Evolutionary conservation across 2,329 filamentous ascomycete genomes (phyloP).

Genomic region (Colletotrichum gloeosporioides): DNA sequence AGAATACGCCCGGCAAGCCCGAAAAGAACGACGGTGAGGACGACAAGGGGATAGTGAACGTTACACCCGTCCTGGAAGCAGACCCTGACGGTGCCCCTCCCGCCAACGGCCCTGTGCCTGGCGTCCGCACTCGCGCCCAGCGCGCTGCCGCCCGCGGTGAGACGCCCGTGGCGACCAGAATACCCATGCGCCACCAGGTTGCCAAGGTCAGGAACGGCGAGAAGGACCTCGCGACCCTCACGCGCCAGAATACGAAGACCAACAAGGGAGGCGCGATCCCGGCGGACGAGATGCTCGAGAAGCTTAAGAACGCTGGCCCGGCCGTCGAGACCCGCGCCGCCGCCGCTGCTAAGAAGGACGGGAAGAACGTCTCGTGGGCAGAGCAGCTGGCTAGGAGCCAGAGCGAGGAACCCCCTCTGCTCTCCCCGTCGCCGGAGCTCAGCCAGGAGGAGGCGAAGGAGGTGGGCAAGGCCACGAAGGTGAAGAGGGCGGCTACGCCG

Average conservation of each 20-base stretch:
- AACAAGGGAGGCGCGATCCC: slow-evolving; percentile 45
- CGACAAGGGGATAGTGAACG: not conserved
- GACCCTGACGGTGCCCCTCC: not conserved
- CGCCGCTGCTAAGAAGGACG: not conserved
- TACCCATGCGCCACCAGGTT: slow-evolving; percentile 5
- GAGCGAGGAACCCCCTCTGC: not conserved
- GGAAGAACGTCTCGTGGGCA: slow-evolving; percentile 11
- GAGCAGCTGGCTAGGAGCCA: slow-evolving; percentile 12
- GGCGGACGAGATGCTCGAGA: slow-evolving; percentile 33
- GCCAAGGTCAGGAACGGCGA: slow-evolving; percentile 35
- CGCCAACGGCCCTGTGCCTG: not conserved
- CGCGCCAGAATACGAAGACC: slow-evolving; percentile 48
- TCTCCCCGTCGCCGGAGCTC: not conserved
- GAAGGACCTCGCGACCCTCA: slow-evolving; percentile 47
- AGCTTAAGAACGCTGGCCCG: slow-evolving; percentile 16
- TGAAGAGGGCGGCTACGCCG: not conserved
- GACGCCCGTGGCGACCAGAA: not conserved
- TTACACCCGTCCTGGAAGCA: not conserved
- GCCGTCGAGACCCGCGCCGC: not conserved
- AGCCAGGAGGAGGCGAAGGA: slow-evolving; percentile 2
- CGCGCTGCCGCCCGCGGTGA: slow-evolving; percentile 16
- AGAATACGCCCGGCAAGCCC: not conserved
- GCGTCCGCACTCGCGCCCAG: slow-evolving; percentile 17
- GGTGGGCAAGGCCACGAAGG: not conserved
- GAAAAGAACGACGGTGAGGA: not conserved